Percentiles rank a stretch among this genome's conserved stretches.
These are phyloP conservation scores for Aspergillus olivimuriae DNA, from an alignment of 495 filamentous ascomycete species.

Conservation along the genomic window DNA sequence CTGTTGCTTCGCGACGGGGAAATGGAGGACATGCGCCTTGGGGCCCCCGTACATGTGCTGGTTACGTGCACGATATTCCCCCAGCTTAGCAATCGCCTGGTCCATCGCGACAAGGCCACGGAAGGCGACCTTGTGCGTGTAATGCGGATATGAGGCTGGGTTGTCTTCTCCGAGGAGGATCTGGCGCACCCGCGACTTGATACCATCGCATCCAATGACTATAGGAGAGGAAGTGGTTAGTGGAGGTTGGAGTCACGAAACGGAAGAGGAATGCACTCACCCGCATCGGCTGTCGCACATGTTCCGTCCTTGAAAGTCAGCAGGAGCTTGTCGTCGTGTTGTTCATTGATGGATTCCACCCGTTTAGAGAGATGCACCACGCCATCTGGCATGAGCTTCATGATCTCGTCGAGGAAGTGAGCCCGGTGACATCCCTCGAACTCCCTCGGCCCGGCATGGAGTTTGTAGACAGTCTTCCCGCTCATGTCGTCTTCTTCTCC, in stretches of 20 bases:
- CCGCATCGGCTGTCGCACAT: constrained; percentile 42
- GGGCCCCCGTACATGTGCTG: constrained; percentile 40
- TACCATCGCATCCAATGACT: constrained; percentile 52
- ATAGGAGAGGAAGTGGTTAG: not conserved
- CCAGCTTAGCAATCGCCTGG: constrained; percentile 29
- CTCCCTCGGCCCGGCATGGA: constrained; percentile 19
- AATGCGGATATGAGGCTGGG: constrained; percentile 35
- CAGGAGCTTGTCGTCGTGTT: constrained; percentile 23
- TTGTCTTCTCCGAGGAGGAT: constrained; percentile 35
- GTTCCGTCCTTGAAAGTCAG: constrained; percentile 52
- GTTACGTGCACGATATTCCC: constrained; percentile 31
- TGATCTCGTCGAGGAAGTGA: constrained; percentile 51
- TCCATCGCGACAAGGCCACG: constrained; percentile 48
- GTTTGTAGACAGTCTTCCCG: constrained; percentile 8
- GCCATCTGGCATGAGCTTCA: constrained; percentile 44
- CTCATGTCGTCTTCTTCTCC: constrained; percentile 13
- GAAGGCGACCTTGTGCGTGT: constrained; percentile 47
- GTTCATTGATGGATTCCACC: constrained; percentile 18
- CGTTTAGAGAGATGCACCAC: constrained; percentile 35
- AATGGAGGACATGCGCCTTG: constrained; percentile 38
- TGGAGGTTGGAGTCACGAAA: not conserved
- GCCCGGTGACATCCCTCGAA: constrained; percentile 47
- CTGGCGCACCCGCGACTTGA: constrained; percentile 46
- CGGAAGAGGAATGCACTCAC: constrained; percentile 15
- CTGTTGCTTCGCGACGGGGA: constrained; percentile 31